Evolutionary conservation across 106 monocot genomes (phyloP), one percentile per base, ranked within the genome.

Genomic region (Amphibolis antarctica): DNA sequence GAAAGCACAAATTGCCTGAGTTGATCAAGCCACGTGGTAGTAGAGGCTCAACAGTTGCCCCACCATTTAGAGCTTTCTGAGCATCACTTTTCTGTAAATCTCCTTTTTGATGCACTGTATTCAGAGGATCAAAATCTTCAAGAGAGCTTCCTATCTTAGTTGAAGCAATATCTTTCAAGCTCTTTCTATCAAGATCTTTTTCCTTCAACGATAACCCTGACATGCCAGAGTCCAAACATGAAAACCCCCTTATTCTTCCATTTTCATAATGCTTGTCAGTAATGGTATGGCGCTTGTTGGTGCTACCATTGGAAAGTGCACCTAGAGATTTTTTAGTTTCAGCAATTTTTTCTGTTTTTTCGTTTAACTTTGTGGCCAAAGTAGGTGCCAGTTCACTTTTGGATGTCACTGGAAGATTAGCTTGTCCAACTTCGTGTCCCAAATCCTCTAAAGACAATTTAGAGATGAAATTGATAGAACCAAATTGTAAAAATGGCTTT

Each of bases 1-100:
- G 81, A 62, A 99, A 99, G 73, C 98, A 99, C 19, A 88, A 66
- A 78, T 99, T 99, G 70, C 98, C 98, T 12, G 76, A 72, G 72
- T 99, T 99, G 43, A 83, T 77, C 60, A 99, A 81, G 10, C 98
- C 98, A 47, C 81, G 76, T 42, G 98, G 98, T 42, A 91, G 66
- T 24, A 99, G 63, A 15, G 52, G 65, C 61, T 65, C 80, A 18
- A 44, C 59, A 12, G 10, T 27, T 50, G 12, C 23, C 62, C 20
- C 53, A 7, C 66, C 64, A 70, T 66, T 72, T 59, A 44, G 25
- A 46, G n/a, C 36, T 3, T 72, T 65, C 11, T 22, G 59, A 69
- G 19, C 25, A 25, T 44, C 19, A 7, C 14, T 55, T 1, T 68
- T 63, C 5, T 23, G 64, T 53, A 36, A 30, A 45, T 77, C 69